phyloP scores from a whole-genome alignment of 2,329 filamentous ascomycete species.

The Fusarium sulawesiense region DNA sequence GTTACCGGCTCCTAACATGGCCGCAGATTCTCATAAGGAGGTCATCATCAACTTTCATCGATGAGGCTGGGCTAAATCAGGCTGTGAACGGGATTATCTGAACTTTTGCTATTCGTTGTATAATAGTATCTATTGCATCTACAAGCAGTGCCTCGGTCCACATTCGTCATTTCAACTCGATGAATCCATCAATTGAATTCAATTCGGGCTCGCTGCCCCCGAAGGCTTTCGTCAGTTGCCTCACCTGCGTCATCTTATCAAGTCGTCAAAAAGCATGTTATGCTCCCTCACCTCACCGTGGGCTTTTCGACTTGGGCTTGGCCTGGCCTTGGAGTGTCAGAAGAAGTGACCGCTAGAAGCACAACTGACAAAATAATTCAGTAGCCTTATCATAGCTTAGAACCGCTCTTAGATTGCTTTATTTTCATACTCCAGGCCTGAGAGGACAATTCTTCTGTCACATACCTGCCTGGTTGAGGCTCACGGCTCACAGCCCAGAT shows the following conservation, averaged over 20 bases:
- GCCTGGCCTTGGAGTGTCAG: constrained; percentile 3
- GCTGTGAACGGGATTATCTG: not conserved
- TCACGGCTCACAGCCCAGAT: constrained; percentile 28
- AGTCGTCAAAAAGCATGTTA: constrained; percentile 3
- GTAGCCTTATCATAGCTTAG: not conserved
- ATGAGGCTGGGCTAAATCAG: not conserved
- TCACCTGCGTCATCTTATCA: constrained; percentile 23
- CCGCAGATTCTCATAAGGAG: not conserved
- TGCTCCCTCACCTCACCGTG: not conserved
- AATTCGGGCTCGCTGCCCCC: constrained; percentile 2
- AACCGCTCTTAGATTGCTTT: not conserved
- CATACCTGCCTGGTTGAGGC: constrained; percentile 29
- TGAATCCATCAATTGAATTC: constrained; percentile 4
- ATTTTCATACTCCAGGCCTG: not conserved
- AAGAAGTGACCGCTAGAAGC: not conserved
- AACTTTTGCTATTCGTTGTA: constrained; percentile 5
- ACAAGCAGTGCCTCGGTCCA: constrained; percentile 2
- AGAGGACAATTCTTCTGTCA: not conserved
- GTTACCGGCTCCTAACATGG: not conserved
- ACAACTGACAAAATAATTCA: not conserved
- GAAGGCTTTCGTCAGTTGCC: constrained; percentile 29
- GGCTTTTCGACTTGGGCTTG: constrained; percentile 7
- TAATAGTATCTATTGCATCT: not conserved
- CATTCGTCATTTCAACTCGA: constrained; percentile 21
- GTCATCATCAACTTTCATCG: not conserved